phyloP scores from a whole-genome alignment of 2,329 filamentous ascomycete genomes.

The Phoma sp. region DNA sequence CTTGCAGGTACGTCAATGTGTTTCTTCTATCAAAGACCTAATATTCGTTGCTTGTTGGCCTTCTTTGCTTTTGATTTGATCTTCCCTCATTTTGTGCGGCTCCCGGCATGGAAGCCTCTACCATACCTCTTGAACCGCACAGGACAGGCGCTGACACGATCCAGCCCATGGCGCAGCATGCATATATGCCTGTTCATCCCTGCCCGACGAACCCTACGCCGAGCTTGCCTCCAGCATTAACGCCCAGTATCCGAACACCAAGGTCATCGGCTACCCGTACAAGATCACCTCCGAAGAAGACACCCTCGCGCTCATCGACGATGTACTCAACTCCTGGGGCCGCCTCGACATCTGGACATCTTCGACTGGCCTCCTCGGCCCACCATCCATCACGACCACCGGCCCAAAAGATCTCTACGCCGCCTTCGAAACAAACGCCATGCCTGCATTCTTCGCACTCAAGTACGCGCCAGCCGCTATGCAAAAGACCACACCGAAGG shows the following conservation, averaged over 20 bases:
- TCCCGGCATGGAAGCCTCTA: not conserved
- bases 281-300: constrained; percentile 66
- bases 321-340: constrained; percentile 67
- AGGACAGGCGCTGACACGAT: constrained; percentile 14
- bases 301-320: constrained; percentile 67
- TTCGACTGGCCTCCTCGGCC: constrained; percentile 64
- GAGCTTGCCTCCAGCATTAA: constrained; percentile 54
- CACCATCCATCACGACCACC: constrained; percentile 62
- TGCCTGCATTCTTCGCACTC: constrained; percentile 70
- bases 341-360: constrained; percentile 66
- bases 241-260: constrained; percentile 60
- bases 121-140: too few relatives aligned
- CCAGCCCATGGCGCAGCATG: constrained; percentile 69
- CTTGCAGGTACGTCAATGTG: constrained; percentile 58
- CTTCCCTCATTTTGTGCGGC: not conserved
- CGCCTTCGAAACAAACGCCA: constrained; percentile 66
- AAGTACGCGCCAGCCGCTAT: constrained; percentile 71
- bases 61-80: not conserved
- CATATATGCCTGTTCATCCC: constrained; percentile 65
- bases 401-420: constrained; percentile 63
- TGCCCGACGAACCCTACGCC: constrained; percentile 52
- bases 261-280: constrained; percentile 68
- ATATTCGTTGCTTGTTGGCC: not conserved
- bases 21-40: not conserved
- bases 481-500: constrained; percentile 64